Base-by-base conservation (phyloP, 2,329 filamentous ascomycete genomes). In the Hirsutella rhossiliensis region DNA sequence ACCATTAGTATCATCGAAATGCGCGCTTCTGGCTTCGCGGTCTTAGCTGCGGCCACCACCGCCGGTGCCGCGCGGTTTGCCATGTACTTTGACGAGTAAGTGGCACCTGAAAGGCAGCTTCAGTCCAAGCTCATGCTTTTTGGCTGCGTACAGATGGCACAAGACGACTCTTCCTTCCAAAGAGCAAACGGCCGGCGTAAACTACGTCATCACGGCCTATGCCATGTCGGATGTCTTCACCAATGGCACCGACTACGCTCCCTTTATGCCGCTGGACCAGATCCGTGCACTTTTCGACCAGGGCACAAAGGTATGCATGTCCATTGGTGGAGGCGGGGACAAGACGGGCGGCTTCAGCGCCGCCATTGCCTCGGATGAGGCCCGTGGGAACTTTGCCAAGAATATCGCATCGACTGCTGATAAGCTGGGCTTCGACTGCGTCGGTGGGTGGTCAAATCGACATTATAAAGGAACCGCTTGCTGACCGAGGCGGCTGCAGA, bases 251-350 rank as follows among this genome's bases (percentile, higher is more conserved):
- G 52, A 60, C 0, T 77, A 71, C 51, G 63, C 64, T 43, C 76
- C 78, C 0, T 80, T 78, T 51, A 68, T 73, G 57, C 56, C 69
- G 1, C 58, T 80, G 2, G 54, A 61, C 1, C 65, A 69, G 4
- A 64, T 78, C 38, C 71, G 76, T 17, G 61, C 62, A 23, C 63
- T 75, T 17, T 82, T 78, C 45, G 56, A 66, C 12, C 56, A 69
- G 0, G 68, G 65, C 6, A 70, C 72, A 41, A 78, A 82, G 56
- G 60, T 82, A 13, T 74, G 79, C 67, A 69, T 83, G 46, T 73
- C 79, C 17, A 71, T 84, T 38, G 80, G 80, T 12, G 80, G 79
- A 23, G 83, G 79, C 78, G 79, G 73, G 1, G 77, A 82, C 46
- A n/a, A n/a, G n/a, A 75, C 72, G 0, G 53, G 56, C 12, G 78